phyloP scores from a whole-genome alignment of 1,284 basidiomycete genomes.

The Cutaneotrichosporon daszewskae region DNA sequence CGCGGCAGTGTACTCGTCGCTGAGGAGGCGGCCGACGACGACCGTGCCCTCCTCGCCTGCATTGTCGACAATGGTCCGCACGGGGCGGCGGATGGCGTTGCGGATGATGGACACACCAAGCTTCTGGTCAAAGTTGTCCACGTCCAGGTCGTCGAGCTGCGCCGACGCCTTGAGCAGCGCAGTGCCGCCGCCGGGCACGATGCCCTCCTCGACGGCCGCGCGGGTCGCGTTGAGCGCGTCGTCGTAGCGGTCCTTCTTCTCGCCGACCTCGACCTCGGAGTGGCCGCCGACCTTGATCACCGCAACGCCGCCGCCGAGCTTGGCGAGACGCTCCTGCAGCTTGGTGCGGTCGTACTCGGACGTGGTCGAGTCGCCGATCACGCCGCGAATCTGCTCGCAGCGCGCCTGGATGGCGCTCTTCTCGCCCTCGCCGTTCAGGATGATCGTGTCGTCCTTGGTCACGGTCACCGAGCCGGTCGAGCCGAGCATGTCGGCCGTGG shows the following conservation, averaged over 20 bases:
- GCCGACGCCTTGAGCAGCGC: slow-evolving; percentile 75
- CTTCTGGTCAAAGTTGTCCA: slow-evolving; percentile 95
- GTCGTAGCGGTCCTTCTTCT: slow-evolving; percentile 99
- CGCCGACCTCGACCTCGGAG: slow-evolving; percentile 92
- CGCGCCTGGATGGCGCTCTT: slow-evolving; percentile 80
- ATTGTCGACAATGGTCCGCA: slow-evolving; percentile 86
- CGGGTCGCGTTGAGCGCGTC: slow-evolving; percentile 96
- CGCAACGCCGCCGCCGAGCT: slow-evolving; percentile 91
- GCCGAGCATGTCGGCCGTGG: slow-evolving; percentile 83
- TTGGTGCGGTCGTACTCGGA: slow-evolving; percentile 93
- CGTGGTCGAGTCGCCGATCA: slow-evolving; percentile 77
- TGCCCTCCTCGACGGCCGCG: slow-evolving; percentile 96
- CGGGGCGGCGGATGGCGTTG: slow-evolving; percentile 74
- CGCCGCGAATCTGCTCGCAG: slow-evolving; percentile 88
- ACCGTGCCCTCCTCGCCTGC: slow-evolving; percentile 93
- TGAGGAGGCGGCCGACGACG: slow-evolving; percentile 77
- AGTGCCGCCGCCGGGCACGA: slow-evolving; percentile 91
- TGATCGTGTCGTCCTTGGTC: slow-evolving; percentile 97
- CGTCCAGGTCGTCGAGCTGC: slow-evolving; percentile 69
- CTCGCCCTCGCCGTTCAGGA: slow-evolving; percentile 86
- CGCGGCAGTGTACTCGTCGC: slow-evolving; percentile 33
- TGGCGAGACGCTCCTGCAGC: slow-evolving; percentile 94
- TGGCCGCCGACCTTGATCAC: slow-evolving; percentile 97
- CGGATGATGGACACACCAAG: slow-evolving; percentile 92
- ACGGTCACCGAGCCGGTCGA: slow-evolving; percentile 86